Conservation (phyloP, 495 filamentous ascomycete genomes). For the Schizothecium vesticola region DNA sequence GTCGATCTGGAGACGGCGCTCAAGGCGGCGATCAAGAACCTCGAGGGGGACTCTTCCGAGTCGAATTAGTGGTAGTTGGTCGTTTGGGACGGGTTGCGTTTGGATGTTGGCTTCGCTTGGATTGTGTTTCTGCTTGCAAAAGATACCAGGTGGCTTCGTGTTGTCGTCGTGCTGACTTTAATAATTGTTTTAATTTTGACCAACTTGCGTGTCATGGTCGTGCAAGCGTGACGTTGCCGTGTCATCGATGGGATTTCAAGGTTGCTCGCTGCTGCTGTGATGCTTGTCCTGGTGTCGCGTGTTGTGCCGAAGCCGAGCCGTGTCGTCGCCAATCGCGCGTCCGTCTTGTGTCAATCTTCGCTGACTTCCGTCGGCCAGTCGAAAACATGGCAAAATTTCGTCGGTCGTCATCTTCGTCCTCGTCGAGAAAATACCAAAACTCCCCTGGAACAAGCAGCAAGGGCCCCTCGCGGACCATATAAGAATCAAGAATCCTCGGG, state of each 20-base stretch:
- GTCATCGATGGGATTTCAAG: neutral
- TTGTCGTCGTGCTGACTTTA: neutral
- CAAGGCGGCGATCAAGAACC: slow-evolving; percentile 13
- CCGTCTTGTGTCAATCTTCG: no score
- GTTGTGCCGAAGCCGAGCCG: neutral
- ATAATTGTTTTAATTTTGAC: neutral
- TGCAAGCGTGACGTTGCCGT: neutral
- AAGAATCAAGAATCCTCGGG: neutral
- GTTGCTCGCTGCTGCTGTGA: neutral
- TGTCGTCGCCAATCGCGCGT: neutral
- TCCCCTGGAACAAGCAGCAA: neutral
- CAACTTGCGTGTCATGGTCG: neutral
- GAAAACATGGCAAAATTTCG: neutral
- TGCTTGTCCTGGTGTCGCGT: neutral
- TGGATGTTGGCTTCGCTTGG: neutral
- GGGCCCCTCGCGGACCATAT: neutral
- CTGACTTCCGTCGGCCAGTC: neutral
- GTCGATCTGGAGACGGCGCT: slow-evolving; percentile 73
- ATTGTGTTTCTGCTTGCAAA: neutral
- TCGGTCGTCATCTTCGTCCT: no score
- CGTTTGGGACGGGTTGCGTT: neutral
- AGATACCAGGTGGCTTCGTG: slow-evolving; percentile 8
- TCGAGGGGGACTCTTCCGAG: slow-evolving; percentile 7
- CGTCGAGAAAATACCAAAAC: neutral
- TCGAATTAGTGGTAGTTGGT: neutral